Evolutionary conservation across 768 basidiomycete species (phyloP).

Genomic region (Dentipellis fragilis): DNA sequence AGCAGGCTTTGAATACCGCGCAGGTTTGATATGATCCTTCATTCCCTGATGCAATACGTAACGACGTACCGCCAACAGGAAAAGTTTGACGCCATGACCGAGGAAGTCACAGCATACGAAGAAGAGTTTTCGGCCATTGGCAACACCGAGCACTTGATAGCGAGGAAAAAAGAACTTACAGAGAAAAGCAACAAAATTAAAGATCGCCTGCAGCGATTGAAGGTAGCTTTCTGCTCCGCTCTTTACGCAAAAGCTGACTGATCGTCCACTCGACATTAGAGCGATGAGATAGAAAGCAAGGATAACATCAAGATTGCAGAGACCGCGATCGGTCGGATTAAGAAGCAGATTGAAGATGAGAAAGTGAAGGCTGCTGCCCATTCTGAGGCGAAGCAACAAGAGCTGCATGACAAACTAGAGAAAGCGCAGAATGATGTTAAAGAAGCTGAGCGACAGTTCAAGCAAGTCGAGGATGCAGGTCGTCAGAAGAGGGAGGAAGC

Average conservation of each 20-base stretch:
- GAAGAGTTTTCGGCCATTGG: slow-evolving; percentile 31
- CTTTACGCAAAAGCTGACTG: not conserved
- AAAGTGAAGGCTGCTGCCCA: slow-evolving; percentile 22
- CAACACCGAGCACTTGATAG: slow-evolving; percentile 37
- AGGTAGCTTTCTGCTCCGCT: not conserved
- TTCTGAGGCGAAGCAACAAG: slow-evolving; percentile 54
- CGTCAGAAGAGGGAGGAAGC: slow-evolving; percentile 2
- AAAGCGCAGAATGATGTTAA: slow-evolving; percentile 26
- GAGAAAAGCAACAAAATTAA: slow-evolving; percentile 42
- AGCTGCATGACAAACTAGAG: slow-evolving; percentile 41
- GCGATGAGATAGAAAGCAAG: slow-evolving; percentile 6
- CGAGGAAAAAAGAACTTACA: slow-evolving; percentile 26
- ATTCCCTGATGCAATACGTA: not conserved
- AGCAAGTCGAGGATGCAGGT: not conserved
- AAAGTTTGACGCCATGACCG: slow-evolving; percentile 23
- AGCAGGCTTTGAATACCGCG: slow-evolving; percentile 27
- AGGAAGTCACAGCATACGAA: slow-evolving; percentile 29
- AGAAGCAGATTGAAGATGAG: slow-evolving; percentile 6
- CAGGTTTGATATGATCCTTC: slow-evolving; percentile 24
- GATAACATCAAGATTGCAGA: slow-evolving; percentile 6
- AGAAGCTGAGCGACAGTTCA: slow-evolving; percentile 5
- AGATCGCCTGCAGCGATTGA: not conserved
- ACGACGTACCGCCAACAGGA: slow-evolving; percentile 17
- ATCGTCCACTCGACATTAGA: not conserved
- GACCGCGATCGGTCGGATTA: slow-evolving; percentile 5